Percentiles rank a stretch among this genome's conserved stretches.
Conservation (phyloP, 345 rosid genomes). For the Rhizophora apiculata region DNA sequence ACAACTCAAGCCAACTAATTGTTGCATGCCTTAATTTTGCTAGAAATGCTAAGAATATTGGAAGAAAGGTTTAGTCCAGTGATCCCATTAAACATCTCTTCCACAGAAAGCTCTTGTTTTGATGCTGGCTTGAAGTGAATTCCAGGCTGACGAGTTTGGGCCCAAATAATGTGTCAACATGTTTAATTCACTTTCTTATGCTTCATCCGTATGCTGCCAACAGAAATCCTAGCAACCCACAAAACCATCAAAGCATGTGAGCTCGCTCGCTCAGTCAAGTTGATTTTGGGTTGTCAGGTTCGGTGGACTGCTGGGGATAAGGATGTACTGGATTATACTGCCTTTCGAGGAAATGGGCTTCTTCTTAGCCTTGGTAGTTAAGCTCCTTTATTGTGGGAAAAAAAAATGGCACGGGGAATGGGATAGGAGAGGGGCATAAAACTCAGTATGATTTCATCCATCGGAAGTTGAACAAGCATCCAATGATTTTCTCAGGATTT, state of each 20-base stretch:
- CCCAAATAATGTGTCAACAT: constrained; percentile 30
- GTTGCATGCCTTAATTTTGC: constrained; percentile 34
- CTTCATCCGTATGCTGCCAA: constrained; percentile 44
- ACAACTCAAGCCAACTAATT: constrained; percentile 33
- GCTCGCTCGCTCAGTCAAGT: constrained; percentile 11
- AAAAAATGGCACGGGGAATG: constrained; percentile 28
- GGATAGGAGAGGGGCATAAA: constrained; percentile 22
- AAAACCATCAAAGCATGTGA: constrained; percentile 2
- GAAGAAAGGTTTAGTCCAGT: constrained; percentile 31
- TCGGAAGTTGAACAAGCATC: constrained; percentile 50
- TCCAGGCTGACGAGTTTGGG: constrained; percentile 25
- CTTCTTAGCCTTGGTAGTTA: too few species aligned
- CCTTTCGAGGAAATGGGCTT: too few species aligned
- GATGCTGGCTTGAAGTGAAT: constrained; percentile 44
- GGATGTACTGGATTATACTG: too few species aligned
- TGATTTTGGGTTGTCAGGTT: constrained; percentile 30
- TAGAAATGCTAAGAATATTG: constrained; percentile 46
- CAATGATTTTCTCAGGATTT: constrained; percentile 39
- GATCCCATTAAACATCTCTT: constrained; percentile 36
- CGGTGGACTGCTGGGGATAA: constrained; percentile 11
- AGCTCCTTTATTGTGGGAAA: constrained; percentile 17
- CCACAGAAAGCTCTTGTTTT: constrained; percentile 40
- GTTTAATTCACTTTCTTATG: constrained; percentile 39
- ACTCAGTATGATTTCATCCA: constrained; percentile 50
- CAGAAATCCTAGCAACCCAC: constrained; percentile 10